These are phyloP conservation scores for Volvox africanus DNA, from an alignment of 139 green algal genomes.

Conservation along the genomic window DNA sequence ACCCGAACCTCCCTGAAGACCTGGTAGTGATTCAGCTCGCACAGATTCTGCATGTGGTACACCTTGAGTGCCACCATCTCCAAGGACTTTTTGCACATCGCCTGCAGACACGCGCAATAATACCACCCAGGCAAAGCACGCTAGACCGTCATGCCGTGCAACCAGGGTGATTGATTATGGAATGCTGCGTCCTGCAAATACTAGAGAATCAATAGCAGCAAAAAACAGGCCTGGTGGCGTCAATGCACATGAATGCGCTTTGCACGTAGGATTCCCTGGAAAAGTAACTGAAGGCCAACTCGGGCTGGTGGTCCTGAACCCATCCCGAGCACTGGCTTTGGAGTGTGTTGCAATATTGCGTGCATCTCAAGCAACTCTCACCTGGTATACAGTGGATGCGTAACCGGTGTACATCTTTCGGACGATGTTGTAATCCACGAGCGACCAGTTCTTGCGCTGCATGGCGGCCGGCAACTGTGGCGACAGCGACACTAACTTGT, in stretches of 20 bases:
- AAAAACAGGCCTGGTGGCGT: too few relatives aligned
- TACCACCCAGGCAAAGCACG: too few relatives aligned
- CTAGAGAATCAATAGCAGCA: too few relatives aligned
- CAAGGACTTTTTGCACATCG: constrained; percentile 64
- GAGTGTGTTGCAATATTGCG: too few relatives aligned
- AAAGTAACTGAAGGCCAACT: too few relatives aligned
- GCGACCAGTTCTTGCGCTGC: constrained; percentile 64
- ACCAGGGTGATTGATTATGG: too few relatives aligned
- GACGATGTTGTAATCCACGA: constrained; percentile 65
- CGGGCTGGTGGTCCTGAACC: too few relatives aligned
- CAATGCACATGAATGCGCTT: too few relatives aligned
- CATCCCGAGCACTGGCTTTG: too few relatives aligned
- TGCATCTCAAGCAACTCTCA: background rate
- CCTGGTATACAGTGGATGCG: constrained; percentile 69
- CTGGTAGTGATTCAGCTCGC: constrained; percentile 73
- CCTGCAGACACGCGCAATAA: constrained; percentile 26
- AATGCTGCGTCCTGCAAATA: too few relatives aligned
- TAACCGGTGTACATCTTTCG: constrained; percentile 79
- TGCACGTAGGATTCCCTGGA: too few relatives aligned
- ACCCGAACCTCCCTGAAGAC: constrained; percentile 68
- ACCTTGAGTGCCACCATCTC: constrained; percentile 67
- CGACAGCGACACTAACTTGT: constrained; percentile 53
- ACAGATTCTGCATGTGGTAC: constrained; percentile 72
- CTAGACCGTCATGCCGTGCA: too few relatives aligned
- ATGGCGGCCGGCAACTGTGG: constrained; percentile 58